Evolutionary conservation across 495 filamentous ascomycete genomes (phyloP).

Genomic region (Penicillium longicatenatum): DNA sequence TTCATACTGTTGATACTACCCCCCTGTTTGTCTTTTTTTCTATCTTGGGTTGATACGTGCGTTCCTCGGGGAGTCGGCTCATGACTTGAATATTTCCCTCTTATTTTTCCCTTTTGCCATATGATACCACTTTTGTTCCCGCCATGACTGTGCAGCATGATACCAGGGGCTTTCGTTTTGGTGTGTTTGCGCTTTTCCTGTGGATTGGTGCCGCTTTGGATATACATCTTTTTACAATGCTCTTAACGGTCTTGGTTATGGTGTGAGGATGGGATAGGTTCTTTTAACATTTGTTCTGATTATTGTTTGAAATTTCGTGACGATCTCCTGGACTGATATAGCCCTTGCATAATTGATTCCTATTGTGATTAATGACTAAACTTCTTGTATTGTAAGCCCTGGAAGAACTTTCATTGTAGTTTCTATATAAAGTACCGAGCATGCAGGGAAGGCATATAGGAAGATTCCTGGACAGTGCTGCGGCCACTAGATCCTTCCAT

Average conservation of each 20-base stretch:
- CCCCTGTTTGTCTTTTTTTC: conserved; percentile 10
- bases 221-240: conserved; percentile 26
- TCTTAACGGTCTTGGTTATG: conserved; percentile 23
- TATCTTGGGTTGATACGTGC: conserved; percentile 8
- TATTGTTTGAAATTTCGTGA: conserved; percentile 11
- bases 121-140: conserved; percentile 52
- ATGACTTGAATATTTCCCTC: conserved; percentile 12
- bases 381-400: neutral
- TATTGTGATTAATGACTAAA: conserved; percentile 4
- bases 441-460: too few relatives aligned
- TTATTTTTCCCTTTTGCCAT: conserved; percentile 16
- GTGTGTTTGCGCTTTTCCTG: conserved; percentile 25
- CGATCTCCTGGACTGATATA: conserved; percentile 10
- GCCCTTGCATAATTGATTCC: conserved; percentile 18
- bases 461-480: neutral
- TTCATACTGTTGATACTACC: conserved; percentile 8
- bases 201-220: conserved; percentile 23
- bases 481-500: neutral
- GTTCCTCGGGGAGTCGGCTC: conserved; percentile 15
- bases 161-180: conserved; percentile 40
- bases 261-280: conserved; percentile 23
- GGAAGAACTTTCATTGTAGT: too few relatives aligned
- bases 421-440: too few relatives aligned
- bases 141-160: conserved; percentile 45
- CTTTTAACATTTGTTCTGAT: conserved; percentile 4